phyloP scores from a whole-genome alignment of 148 eudicot genomes.

The Chenopodium formosanum region DNA sequence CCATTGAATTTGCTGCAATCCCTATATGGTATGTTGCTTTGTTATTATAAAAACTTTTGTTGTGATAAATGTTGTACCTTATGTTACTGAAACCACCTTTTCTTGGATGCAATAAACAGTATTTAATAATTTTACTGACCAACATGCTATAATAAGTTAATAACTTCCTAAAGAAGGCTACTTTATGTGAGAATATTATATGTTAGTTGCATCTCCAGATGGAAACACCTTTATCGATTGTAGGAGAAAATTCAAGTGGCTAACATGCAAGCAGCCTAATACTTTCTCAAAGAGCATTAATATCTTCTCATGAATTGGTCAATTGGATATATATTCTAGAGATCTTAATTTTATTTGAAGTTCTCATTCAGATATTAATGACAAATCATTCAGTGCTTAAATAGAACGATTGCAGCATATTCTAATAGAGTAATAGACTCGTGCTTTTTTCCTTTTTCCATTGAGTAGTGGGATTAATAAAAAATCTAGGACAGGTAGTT shows the following conservation, averaged over 20 bases:
- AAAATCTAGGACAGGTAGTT: too few species aligned
- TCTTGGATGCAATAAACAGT: neutral
- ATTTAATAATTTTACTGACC: neutral
- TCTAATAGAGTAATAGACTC: too few species aligned
- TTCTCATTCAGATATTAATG: too few species aligned
- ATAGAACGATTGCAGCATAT: too few species aligned
- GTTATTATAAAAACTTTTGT: neutral
- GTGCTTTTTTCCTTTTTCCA: too few species aligned
- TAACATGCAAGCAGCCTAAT: neutral
- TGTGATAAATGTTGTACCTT: neutral
- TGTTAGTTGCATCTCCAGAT: neutral
- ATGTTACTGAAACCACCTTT: neutral
- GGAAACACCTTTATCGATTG: neutral
- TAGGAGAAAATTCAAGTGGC: neutral
- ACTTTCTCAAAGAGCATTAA: neutral
- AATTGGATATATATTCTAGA: neutral
- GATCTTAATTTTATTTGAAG: neutral
- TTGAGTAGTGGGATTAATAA: too few species aligned
- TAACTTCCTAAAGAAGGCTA: neutral
- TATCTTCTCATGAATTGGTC: neutral
- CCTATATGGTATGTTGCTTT: slow-evolving; percentile 48
- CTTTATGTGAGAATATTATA: neutral
- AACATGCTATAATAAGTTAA: neutral
- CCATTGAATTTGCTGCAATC: slow-evolving; percentile 49
- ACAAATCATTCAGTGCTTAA: too few species aligned